Base-by-base conservation (phyloP, 176 grass and related monocot genomes). In the Oryza australiensis region DNA sequence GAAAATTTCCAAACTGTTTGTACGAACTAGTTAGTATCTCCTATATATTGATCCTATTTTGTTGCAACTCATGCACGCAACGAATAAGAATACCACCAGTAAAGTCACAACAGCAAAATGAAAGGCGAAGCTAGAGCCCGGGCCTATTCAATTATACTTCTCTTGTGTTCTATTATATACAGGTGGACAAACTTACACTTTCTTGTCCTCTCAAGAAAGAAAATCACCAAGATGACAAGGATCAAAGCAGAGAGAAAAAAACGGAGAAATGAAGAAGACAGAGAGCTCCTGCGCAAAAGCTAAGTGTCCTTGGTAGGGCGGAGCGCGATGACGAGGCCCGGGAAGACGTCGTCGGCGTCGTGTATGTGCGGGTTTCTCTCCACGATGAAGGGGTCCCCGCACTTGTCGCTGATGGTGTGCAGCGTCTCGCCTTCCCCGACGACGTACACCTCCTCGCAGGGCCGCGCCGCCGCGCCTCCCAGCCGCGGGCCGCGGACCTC, bases 291-390 rank as follows among this genome's bases (percentile, higher is more conserved):
- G 63, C 13, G 62, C 26, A 1, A 24, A 24, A 2, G 46, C 26
- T 55, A 80, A 16, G 78, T 82, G 34, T 35, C 7, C 83, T 70
- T 88, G 79, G 92, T 89, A 4, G 92, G 95, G 15, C 81, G 86
- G 73, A 98, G 87, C 75, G 81, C 90, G 84, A 98, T 86, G 75
- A 94, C 92, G 68, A 98, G 92, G 15, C 95, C 95, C 64, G 95
- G 92, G 79, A 98, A 98, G 76, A 98, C 95, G 87, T 98, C 95
- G 75, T 98, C 95, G 79, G 95, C 92, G 87, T 98, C 95, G 75
- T 98, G 95, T 66, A 98, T 75, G 83, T 98, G 95, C 9, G 95
- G 95, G 86, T 98, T 98, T 57, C 88, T 83, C 90, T 98, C 95
- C 59, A 98, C 88, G 76, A 98, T 98, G 90, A 98, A 98, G 5